Conservation (phyloP, 345 rosid species). For the Gossypioides kirkii region DNA sequence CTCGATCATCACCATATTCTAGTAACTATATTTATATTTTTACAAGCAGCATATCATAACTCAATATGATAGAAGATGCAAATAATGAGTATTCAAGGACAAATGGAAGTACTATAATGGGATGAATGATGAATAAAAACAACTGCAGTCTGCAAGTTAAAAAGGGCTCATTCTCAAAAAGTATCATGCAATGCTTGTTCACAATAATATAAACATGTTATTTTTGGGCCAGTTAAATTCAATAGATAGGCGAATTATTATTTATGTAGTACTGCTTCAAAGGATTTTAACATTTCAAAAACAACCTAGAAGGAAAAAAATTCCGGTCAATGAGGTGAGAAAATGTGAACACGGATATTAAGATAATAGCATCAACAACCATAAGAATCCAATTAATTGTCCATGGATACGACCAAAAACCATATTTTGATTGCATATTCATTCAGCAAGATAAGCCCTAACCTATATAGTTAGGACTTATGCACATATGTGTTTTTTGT, state of each 20-base stretch:
- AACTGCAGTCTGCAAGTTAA: neutral
- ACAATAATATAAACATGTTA: neutral
- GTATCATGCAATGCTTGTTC: neutral
- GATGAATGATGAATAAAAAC: neutral
- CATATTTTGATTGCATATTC: neutral
- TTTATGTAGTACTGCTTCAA: neutral
- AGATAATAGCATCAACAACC: neutral
- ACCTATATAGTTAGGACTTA: neutral
- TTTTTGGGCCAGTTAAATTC: neutral
- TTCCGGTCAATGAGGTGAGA: neutral
- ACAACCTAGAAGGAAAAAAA: neutral
- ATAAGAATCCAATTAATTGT: neutral
- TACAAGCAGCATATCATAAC: neutral
- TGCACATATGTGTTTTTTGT: neutral
- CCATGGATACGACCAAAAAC: neutral
- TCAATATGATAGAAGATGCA: neutral
- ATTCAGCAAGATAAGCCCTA: neutral
- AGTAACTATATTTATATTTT: neutral
- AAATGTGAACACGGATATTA: neutral
- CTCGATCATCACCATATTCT: neutral
- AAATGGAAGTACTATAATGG: neutral
- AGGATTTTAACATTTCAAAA: neutral
- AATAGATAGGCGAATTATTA: neutral
- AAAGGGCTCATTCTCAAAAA: neutral
- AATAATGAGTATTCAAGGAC: neutral